These are phyloP conservation scores for Chlorella sp. DNA, from an alignment of 139 green algal genomes.

Conservation along the genomic window DNA sequence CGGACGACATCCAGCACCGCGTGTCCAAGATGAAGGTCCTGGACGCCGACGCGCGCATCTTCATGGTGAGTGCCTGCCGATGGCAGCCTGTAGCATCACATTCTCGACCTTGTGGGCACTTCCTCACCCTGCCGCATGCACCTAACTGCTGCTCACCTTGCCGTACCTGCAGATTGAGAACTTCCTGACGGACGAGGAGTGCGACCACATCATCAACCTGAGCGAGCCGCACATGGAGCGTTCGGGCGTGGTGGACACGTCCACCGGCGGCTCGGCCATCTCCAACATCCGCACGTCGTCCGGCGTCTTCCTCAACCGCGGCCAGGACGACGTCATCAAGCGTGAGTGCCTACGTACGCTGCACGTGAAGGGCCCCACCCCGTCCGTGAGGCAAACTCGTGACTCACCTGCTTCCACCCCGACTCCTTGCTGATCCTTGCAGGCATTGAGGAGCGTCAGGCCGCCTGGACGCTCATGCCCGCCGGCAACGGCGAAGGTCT, in stretches of 20 bases:
- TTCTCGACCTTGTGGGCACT: too few species aligned
- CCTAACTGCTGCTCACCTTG: not conserved
- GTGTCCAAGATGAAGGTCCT: slow-evolving; percentile 18
- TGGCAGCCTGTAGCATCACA: not conserved
- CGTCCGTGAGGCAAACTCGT: too few species aligned
- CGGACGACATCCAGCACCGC: not conserved
- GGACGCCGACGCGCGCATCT: slow-evolving; percentile 33
- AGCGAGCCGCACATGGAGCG: slow-evolving; percentile 16
- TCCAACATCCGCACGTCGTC: slow-evolving; percentile 37
- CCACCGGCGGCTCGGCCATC: slow-evolving; percentile 18
- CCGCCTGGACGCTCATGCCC: slow-evolving; percentile 43
- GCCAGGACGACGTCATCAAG: slow-evolving; percentile 17
- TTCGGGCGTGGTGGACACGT: slow-evolving; percentile 26
- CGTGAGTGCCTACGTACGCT: too few species aligned
- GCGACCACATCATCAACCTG: slow-evolving; percentile 28
- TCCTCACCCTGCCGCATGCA: not conserved
- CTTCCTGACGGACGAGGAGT: slow-evolving; percentile 35
- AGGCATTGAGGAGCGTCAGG: slow-evolving; percentile 41
- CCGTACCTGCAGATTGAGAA: slow-evolving; percentile 10
- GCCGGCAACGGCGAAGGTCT: slow-evolving; percentile 54
- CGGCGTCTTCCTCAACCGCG: slow-evolving; percentile 29
- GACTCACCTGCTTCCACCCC: too few species aligned
- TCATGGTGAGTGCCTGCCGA: slow-evolving; percentile 11
- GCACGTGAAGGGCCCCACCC: too few species aligned
- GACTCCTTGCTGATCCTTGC: too few species aligned